Evolutionary conservation across 2,329 filamentous ascomycete species (phyloP), one percentile per base, ranked within the genome.

Genomic region (Xylaria arbuscula): DNA sequence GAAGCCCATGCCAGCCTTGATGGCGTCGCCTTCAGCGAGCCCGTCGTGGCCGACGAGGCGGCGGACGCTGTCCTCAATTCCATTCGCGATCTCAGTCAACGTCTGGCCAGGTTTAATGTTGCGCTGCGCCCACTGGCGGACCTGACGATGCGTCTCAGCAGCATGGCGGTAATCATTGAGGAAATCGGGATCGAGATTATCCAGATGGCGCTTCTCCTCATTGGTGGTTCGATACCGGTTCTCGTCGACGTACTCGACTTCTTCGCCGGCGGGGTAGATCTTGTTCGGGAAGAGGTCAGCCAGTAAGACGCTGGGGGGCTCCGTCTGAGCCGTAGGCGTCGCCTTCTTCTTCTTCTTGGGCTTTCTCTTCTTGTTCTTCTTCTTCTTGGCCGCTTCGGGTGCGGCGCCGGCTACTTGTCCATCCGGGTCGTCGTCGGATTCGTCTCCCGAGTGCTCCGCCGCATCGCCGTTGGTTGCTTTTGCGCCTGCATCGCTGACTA

Each of bases 81-180:
- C 91, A 78, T 95, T 90, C 9, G 93, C 92, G 73, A 97, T 95
- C 79, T 94, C 90, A 2, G 90, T 93, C 77, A 97, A 82, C 7
- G 87, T 88, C 85, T 93, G 90, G 56, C 93, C 93, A 0, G 93
- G 93, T 83, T 92, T 92, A 77, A 96, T 92, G 76, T 86, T 90
- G 78, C 90, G 90, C 81, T 93, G 90, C 3, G 92, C 93, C 87
- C 92, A 94, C 79, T 93, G 90, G 59, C 93, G 90, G 66, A 96
- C 93, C 78, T 97, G 92, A 65, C 93, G 89, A 80, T 97, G 93
- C n/a, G 93, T 88, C 81, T 97, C 93, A n/a, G 93, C 92, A 55
- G 89, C 93, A 75, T 94, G 88, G 70, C 93, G 90, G 79, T 94
- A 97, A 76, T 97, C 93, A 69, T 87, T 85, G 61, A 97, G 81